Percentiles rank a stretch among this genome's conserved stretches.
These are phyloP conservation scores for Apiotrichum brassicae DNA, from an alignment of 1,284 basidiomycete species.

Conservation along the genomic window DNA sequence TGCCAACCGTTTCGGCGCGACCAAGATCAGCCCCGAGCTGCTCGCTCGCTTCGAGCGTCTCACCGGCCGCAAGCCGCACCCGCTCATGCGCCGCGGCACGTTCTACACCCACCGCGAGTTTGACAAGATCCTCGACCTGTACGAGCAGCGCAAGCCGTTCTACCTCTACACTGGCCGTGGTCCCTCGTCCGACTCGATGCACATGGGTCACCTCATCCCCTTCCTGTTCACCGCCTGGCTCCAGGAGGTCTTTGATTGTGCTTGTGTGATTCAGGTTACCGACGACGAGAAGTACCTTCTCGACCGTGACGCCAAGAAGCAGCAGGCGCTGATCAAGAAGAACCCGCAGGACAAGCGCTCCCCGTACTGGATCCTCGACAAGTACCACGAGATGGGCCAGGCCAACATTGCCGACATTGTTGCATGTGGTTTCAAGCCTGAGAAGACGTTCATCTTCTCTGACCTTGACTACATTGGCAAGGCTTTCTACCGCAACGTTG, in stretches of 20 bases:
- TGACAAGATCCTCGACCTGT: constrained; percentile 86
- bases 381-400: constrained; percentile 75
- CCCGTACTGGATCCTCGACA: constrained; percentile 56
- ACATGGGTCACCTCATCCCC: constrained; percentile 95
- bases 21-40: constrained; percentile 66
- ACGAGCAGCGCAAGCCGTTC: constrained; percentile 95
- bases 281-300: constrained; percentile 99
- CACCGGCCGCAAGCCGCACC: constrained; percentile 86
- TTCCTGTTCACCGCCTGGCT: constrained; percentile 98
- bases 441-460: constrained; percentile 97
- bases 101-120: constrained; percentile 99
- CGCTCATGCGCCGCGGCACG: constrained; percentile 82
- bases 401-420: constrained; percentile 94
- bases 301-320: constrained; percentile 64
- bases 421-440: constrained; percentile 66
- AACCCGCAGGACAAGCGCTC: constrained; percentile 55
- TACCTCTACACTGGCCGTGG: constrained; percentile 97
- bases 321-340: constrained; percentile 42
- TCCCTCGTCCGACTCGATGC: constrained; percentile 94
- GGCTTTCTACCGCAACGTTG: constrained; percentile 89
- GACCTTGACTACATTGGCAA: constrained; percentile 75
- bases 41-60: constrained; percentile 85
- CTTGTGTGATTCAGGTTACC: constrained; percentile 90
- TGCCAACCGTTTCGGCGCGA: constrained; percentile 88
- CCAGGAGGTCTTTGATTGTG: constrained; percentile 92